Conservation (phyloP, 164 flowering plant genomes). For the Cinnamomum micranthum region DNA sequence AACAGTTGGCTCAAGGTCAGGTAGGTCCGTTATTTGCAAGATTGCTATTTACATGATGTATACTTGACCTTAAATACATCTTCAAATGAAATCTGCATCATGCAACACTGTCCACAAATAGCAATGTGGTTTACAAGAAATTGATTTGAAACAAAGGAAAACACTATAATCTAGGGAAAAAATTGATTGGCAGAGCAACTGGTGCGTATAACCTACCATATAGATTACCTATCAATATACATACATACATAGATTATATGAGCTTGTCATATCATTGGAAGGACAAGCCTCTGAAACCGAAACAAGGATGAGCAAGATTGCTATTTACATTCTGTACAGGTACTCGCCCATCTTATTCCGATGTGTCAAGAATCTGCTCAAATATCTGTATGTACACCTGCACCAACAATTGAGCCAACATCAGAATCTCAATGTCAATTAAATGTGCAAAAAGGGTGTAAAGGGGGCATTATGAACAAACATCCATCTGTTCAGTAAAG, state of each 20-base stretch:
- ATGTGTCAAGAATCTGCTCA: conserved; percentile 14
- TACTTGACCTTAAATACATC: too few species aligned
- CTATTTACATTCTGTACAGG: conserved; percentile 16
- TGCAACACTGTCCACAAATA: not conserved
- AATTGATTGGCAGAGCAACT: not conserved
- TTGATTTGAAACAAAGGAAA: not conserved
- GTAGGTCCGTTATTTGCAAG: too few species aligned
- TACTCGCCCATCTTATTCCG: not conserved
- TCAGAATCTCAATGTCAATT: not conserved
- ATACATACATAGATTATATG: not conserved
- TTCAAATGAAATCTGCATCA: too few species aligned
- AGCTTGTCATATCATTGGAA: not conserved
- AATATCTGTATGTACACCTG: conserved; percentile 45
- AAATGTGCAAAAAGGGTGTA: too few species aligned
- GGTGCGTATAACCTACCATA: not conserved
- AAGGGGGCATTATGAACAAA: not conserved
- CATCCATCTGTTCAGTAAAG: not conserved
- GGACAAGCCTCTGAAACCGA: not conserved
- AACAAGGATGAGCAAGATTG: not conserved
- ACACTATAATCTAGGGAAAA: not conserved
- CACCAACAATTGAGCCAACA: conserved; percentile 8
- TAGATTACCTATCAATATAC: not conserved
- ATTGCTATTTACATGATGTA: too few species aligned
- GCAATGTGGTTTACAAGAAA: not conserved
- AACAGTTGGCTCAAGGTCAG: too few species aligned